A percentile compares a stretch with the other conserved stretches of the same genome.
Evolutionary conservation across 2,329 filamentous ascomycete species (phyloP).

Genomic region (Fusarium sarcochroum): DNA sequence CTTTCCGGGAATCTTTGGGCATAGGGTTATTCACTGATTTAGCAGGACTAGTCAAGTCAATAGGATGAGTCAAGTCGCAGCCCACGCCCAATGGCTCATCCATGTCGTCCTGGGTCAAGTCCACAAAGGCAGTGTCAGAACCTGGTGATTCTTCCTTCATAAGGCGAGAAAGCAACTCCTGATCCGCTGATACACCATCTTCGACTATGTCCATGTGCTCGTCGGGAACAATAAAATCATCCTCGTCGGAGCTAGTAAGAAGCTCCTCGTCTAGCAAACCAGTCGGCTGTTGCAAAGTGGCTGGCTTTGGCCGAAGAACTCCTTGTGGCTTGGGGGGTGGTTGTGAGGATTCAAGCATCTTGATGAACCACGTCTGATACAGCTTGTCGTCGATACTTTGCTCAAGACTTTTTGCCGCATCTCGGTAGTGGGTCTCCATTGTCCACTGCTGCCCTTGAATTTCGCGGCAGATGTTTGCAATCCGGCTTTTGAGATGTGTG

Average conservation of each 20-base stretch:
- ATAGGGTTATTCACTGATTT: slow-evolving; percentile 16
- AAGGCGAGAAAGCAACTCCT: neutral
- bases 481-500: slow-evolving; percentile 61
- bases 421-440: slow-evolving; percentile 65
- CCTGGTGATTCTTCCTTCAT: slow-evolving; percentile 44
- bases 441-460: slow-evolving; percentile 68
- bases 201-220: slow-evolving; percentile 28
- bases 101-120: slow-evolving; percentile 51
- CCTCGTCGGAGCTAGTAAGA: slow-evolving; percentile 65
- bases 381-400: slow-evolving; percentile 74
- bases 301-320: slow-evolving; percentile 36
- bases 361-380: slow-evolving; percentile 65
- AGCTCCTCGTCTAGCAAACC: slow-evolving; percentile 60
- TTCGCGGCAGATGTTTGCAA: slow-evolving; percentile 68
- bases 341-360: slow-evolving; percentile 58
- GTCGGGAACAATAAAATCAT: slow-evolving; percentile 64
- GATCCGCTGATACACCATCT: neutral
- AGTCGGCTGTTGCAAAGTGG: slow-evolving; percentile 10
- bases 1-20: neutral
- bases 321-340: slow-evolving; percentile 56
- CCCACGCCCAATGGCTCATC: slow-evolving; percentile 18
- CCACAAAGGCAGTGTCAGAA: slow-evolving; percentile 39
- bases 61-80: slow-evolving; percentile 15
- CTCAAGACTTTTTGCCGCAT: slow-evolving; percentile 72
- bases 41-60: slow-evolving; percentile 48